Base-by-base conservation (phyloP, 2,329 filamentous ascomycete species). In the Chaetothyriales sp. region DNA sequence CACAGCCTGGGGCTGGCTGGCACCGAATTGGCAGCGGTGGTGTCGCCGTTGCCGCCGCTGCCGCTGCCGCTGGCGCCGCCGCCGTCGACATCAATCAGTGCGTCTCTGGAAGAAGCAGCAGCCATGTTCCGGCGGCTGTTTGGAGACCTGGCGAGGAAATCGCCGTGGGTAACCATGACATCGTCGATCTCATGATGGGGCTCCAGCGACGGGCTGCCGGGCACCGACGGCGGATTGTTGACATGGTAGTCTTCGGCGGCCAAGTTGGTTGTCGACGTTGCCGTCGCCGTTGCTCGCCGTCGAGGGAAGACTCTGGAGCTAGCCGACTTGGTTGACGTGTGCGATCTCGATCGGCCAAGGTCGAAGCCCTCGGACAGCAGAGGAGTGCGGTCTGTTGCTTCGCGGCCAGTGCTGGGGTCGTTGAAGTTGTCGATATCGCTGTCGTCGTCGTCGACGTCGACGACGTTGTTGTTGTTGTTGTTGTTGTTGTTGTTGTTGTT, bases 221-320 rank as follows among this genome's bases (percentile, higher is more conserved):
- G 80, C 20, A 81, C 71, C 0, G 80, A 83, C 0, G 80, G 80
- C 9, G 80, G 80, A 55, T 83, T 82, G 63, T 83, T 83, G 57
- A 83, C 74, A 69, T 82, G 75, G 66, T 80, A 80, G 46, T 75
- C 73, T 18, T 50, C 53, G 9, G 55, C 55, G 5, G 53, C 54
- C 43, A 56, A 56, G 29, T 33, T 33, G 29, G 29, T 33, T 9
- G 8, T 2, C 7, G 29, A 15, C 15, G 33, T 15, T 5, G 10
- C 10, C 15, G 33, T 40, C 15, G 10, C 10, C 33, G 33, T 15
- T 40, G 33, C 15, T 15, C 33, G 33, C 15, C 33, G 33, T 15
- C 33, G 33, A 40, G 33, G 33, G 15, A 40, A 13, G 8, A 10
- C 54, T 46, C 48, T 56, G n/a, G 49, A 54, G 9, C 19, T 40